Evolutionary conservation across 202 grass and related monocot species (phyloP), one percentile per base, ranked within the genome.

Genomic region (Carex arenaria): DNA sequence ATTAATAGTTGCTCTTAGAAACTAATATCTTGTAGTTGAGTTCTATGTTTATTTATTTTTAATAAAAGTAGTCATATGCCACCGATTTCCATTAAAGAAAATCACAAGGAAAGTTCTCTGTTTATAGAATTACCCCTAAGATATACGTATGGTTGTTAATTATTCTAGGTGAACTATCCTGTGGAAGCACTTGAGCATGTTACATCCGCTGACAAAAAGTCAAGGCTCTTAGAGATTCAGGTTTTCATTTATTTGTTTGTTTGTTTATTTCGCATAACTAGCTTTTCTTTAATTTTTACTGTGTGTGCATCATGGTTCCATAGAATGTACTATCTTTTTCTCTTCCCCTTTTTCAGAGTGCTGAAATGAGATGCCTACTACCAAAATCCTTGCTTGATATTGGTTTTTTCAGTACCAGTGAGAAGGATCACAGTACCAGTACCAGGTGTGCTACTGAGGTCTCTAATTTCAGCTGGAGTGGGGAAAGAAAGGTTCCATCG

Each of bases 101-200:
- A 26, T 26, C 26, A 26, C 26, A 26, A 26, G 26, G 26, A 26
- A 81, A 31, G 19, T 30, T 28, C 19, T 11, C 15, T 22, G 19
- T 56, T 10, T 78, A 78, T 43, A 53, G 13, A 69, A 20, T 86
- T 34, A 81, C 47, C 12, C 49, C 3, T 74, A 36, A 59, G 0
- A 78, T 55, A 54, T 59, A 5, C 4, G 15, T 91, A 18, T 84
- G 53, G 61, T 86, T 81, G 47, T 51, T 87, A 20, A 78, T 78
- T 83, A 4, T 84, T 84, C 43, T 85, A 98, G 95, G 86, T 98
- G 84, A 89, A 98, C 84, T 98, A 98, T 92, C 90, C 95, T 66
- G 68, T 89, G 19, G 95, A 90, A 95, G 87, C 92, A 86, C 89
- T 98, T 69, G 87, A 80, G 85, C 82, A 86, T 63, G 77, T 86